Base-by-base conservation (phyloP, 495 filamentous ascomycete species). In the Hypoxylon trugodes region DNA sequence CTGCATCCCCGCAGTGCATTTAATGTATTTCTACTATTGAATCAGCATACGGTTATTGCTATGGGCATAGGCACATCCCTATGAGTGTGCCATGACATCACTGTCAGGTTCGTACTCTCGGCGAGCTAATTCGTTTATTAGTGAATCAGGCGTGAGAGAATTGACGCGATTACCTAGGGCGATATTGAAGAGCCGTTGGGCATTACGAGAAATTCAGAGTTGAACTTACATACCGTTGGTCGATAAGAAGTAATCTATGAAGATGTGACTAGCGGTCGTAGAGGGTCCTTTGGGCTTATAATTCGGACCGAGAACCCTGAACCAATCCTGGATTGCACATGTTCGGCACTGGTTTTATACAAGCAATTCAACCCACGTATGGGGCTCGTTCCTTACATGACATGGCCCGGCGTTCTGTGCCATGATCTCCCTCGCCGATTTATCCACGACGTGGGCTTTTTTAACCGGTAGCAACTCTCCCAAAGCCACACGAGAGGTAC, bases 291-390 rank as follows among this genome's bases (percentile, higher is more conserved):
- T 59, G 58, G 64, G 41, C 58, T 58, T 40, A 49, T 45, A 54
- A 61, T 49, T 67, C 64, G 64, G 64, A 45, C 64, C 64, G 64
- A 67, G 64, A 58, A 61, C 28, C 52, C 64, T 43, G 47, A 49
- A 8, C 58, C 47, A 67, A 62, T 59, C 64, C 57, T 25, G 22
- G 16, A 26, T 42, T 36, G 25, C 38, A 58, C 50, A 41, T 35
- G 38, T 52, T 61, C 58, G 52, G 47, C 52, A 67, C 21, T 59
- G 38, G 26, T 42, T 45, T 45, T 48, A 53, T 66, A 67, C 38
- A 67, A 47, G 41, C 21, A 40, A 40, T 49, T 43, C 26, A 54
- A 49, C 21, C 47, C 40, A 26, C 37, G 26, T 59, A 52, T 32
- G 53, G 50, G 41, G 40, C 21, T 43, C 36, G 64, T 67, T 50